Evolutionary conservation across 371 early-diverging fungal genomes (phyloP).

Genomic region (Mortierella sp.): DNA sequence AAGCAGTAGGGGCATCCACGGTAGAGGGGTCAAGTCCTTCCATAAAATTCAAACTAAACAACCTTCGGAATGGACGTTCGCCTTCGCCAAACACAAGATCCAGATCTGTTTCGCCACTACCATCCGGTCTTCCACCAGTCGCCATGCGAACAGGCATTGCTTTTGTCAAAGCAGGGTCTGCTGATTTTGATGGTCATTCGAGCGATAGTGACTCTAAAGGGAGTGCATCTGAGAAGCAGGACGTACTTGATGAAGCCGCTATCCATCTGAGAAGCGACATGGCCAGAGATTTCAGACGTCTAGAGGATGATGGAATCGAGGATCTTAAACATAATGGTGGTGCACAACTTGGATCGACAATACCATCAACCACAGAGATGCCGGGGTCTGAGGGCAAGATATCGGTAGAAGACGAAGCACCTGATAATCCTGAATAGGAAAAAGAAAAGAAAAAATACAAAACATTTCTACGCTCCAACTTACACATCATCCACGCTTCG

Average conservation of each 20-base stretch:
- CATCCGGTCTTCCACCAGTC: conserved; percentile 24
- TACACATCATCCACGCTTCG: not conserved
- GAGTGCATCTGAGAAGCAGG: conserved; percentile 4
- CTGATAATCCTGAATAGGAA: not conserved
- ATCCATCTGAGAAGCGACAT: conserved; percentile 48
- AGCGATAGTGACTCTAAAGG: conserved; percentile 5
- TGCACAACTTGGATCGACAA: not conserved
- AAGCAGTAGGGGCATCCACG: not conserved
- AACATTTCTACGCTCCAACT: not conserved
- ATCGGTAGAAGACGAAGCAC: not conserved
- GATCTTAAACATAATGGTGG: not conserved
- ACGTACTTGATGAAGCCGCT: conserved; percentile 22
- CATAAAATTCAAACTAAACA: conserved; percentile 50
- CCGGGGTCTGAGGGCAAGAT: not conserved
- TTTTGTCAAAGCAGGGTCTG: conserved; percentile 45
- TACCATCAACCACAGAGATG: not conserved
- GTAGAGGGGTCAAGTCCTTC: conserved; percentile 25
- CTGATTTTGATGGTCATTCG: conserved; percentile 10
- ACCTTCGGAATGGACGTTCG: conserved; percentile 50
- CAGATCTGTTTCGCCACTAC: conserved; percentile 40
- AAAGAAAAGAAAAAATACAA: not conserved
- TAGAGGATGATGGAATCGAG: conserved; percentile 24
- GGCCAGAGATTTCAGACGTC: conserved; percentile 42
- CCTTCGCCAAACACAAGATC: conserved; percentile 35
- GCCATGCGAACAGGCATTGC: conserved; percentile 40